Evolutionary conservation across 176 grass and related monocot genomes (phyloP).

Genomic region (Calamus simplicifolius): DNA sequence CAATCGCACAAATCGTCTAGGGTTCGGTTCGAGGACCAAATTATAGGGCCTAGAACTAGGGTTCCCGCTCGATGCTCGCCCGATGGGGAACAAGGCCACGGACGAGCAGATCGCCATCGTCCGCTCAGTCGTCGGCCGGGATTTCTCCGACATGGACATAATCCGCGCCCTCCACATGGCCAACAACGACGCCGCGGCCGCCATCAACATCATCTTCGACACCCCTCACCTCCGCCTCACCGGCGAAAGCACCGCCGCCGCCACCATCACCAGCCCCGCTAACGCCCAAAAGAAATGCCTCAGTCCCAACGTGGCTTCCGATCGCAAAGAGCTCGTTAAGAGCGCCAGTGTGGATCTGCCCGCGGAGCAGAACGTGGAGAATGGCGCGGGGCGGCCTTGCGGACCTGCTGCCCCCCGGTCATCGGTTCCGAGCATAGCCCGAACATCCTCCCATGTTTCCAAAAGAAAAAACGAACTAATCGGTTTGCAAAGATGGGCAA

Average conservation of each 20-base stretch:
- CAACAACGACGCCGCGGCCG: conserved; percentile 62
- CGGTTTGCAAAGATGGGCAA: no score
- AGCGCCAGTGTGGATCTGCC: neutral
- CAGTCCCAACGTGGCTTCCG: neutral
- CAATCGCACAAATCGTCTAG: no score
- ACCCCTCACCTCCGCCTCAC: conserved; percentile 25
- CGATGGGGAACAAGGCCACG: conserved; percentile 49
- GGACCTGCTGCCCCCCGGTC: neutral
- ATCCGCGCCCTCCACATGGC: conserved; percentile 88
- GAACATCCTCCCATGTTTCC: no score
- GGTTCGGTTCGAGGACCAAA: no score
- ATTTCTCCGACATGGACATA: conserved; percentile 79
- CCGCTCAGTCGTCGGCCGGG: conserved; percentile 62
- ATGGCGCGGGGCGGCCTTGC: neutral
- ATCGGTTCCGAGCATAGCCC: neutral
- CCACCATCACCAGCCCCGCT: neutral
- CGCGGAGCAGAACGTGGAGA: neutral
- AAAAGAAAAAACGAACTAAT: no score
- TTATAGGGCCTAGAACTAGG: no score
- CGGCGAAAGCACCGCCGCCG: neutral
- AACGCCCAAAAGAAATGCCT: conserved; percentile 1
- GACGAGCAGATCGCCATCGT: conserved; percentile 60
- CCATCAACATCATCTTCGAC: conserved; percentile 96
- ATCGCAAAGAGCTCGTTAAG: neutral
- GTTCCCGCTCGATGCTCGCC: neutral